These are phyloP conservation scores for Erysimum cheiranthoides DNA, from an alignment of 345 rosid species.

Conservation along the genomic window DNA sequence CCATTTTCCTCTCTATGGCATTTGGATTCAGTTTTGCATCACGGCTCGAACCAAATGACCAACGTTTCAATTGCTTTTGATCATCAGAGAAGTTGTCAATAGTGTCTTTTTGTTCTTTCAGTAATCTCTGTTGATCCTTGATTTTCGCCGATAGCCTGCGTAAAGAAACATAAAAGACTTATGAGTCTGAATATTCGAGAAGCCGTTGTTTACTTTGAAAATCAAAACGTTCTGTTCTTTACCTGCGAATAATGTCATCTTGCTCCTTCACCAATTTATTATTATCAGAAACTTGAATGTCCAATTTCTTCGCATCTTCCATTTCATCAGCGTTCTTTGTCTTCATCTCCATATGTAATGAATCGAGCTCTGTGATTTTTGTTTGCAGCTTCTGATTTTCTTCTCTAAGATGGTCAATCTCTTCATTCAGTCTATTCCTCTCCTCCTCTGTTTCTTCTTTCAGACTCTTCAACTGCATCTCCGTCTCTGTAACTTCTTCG, in stretches of 20 bases:
- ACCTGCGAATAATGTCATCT: constrained; percentile 41
- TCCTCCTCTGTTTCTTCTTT: constrained; percentile 54
- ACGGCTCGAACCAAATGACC: constrained; percentile 50
- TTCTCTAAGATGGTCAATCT: constrained; percentile 49
- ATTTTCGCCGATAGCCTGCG: constrained; percentile 41
- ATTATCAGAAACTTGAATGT: constrained; percentile 46
- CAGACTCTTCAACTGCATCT: constrained; percentile 44
- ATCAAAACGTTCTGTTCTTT: not conserved
- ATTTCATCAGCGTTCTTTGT: constrained; percentile 36
- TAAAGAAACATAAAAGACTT: not conserved
- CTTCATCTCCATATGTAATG: constrained; percentile 40
- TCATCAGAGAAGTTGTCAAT: constrained; percentile 52
- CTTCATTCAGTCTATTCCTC: constrained; percentile 50
- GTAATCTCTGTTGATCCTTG: constrained; percentile 50
- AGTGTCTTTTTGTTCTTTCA: constrained; percentile 50
- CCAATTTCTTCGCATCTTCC: constrained; percentile 35
- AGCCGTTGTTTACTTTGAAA: not conserved
- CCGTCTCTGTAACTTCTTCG: constrained; percentile 48
- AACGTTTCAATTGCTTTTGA: constrained; percentile 42
- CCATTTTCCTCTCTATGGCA: constrained; percentile 64
- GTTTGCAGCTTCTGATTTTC: constrained; percentile 51
- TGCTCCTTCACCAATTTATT: constrained; percentile 50
- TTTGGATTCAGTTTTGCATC: constrained; percentile 43
- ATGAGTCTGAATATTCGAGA: not conserved
- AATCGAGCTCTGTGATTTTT: constrained; percentile 54